Conservation (phyloP, 129 eudicot genomes). For the Escallonia rubra region DNA sequence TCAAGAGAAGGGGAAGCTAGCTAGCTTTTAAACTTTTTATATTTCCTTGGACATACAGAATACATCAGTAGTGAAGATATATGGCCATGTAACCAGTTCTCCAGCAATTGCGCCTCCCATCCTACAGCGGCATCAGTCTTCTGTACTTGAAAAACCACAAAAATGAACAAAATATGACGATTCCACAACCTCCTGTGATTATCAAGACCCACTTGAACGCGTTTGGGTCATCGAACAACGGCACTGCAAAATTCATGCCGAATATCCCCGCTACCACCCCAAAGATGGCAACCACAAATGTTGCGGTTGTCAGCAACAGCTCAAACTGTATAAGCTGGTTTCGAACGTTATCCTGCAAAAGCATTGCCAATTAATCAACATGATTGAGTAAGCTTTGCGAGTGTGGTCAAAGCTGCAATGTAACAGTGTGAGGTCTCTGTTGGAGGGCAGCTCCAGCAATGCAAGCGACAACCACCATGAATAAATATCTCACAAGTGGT, state of each 20-base stretch:
- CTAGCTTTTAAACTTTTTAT: no score
- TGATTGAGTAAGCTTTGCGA: no score
- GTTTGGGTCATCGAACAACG: constrained; percentile 40
- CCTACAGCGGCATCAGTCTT: constrained; percentile 87
- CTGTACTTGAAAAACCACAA: constrained; percentile 77
- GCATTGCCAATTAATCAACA: background rate
- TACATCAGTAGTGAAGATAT: no score
- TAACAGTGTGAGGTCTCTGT: no score
- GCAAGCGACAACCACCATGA: no score
- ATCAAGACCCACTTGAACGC: constrained; percentile 88
- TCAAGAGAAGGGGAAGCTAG: no score
- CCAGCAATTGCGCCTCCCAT: no score
- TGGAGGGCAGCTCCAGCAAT: no score
- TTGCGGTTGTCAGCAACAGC: constrained; percentile 81
- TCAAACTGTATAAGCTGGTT: constrained; percentile 97
- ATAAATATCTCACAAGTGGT: no score
- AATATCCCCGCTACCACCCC: constrained; percentile 98
- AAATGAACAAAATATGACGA: constrained; percentile 57
- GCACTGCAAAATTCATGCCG: constrained; percentile 84
- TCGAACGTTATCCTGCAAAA: constrained; percentile 78
- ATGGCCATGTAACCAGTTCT: no score
- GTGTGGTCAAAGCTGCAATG: no score
- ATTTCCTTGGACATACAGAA: no score
- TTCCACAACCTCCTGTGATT: constrained; percentile 69
- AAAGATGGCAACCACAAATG: constrained; percentile 89